phyloP scores from a whole-genome alignment of 331 rosid species.

The Quercus lobata region DNA sequence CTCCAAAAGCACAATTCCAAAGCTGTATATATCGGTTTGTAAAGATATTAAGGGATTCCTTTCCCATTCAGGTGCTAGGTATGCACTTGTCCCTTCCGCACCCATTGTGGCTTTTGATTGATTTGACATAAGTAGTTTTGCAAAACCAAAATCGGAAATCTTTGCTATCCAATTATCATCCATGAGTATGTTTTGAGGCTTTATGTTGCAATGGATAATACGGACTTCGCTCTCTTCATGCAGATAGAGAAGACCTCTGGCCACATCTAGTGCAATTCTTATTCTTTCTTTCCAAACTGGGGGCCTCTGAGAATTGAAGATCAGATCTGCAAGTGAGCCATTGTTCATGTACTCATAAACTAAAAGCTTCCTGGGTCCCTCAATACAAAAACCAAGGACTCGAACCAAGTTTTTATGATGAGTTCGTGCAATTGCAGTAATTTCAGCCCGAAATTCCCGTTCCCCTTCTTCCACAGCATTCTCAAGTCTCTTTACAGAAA shows the following conservation, averaged over 20 bases:
- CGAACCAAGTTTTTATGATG: background rate
- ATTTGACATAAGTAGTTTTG: background rate
- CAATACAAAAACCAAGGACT: background rate
- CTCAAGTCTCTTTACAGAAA: fast-evolving
- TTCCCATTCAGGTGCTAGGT: background rate
- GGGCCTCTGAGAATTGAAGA: background rate
- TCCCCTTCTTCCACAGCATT: background rate
- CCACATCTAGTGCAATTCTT: background rate
- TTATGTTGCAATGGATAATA: background rate
- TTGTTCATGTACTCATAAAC: background rate
- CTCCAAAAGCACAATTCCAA: too few species aligned
- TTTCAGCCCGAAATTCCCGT: background rate
- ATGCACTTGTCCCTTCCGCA: too few species aligned
- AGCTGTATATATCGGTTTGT: too few species aligned
- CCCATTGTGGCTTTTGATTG: background rate
- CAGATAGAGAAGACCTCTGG: background rate
- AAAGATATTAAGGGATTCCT: background rate
- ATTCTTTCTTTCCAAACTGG: background rate
- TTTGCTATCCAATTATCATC: background rate
- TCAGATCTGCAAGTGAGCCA: background rate
- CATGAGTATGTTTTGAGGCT: background rate
- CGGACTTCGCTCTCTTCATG: background rate
- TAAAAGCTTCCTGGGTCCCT: background rate
- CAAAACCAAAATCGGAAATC: background rate
- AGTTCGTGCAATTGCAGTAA: background rate